Evolutionary conservation across 495 filamentous ascomycete genomes (phyloP).

Genomic region (Cercophora sp.): DNA sequence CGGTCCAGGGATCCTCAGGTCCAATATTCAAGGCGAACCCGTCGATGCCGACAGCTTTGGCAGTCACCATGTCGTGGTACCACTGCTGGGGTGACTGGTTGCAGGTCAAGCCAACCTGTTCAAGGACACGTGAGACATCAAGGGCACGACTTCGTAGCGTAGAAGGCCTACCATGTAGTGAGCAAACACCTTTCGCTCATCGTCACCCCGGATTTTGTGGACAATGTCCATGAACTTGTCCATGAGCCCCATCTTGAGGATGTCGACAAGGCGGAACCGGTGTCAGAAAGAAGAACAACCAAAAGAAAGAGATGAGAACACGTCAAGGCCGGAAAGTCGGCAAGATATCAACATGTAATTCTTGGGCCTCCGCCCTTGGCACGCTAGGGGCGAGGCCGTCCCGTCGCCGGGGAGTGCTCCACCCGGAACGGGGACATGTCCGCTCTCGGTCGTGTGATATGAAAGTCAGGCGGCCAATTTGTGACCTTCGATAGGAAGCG

Average conservation of each 20-base stretch:
- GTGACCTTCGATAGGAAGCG: no score
- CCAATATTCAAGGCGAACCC: constrained; percentile 71
- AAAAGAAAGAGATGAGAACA: neutral
- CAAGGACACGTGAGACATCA: no score
- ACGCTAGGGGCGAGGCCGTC: neutral
- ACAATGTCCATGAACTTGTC: constrained; percentile 6
- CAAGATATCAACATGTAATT: no score
- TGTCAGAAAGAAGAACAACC: neutral
- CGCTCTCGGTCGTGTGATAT: no score
- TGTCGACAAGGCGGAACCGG: no score
- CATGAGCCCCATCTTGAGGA: constrained; percentile 2
- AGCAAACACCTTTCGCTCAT: constrained; percentile 24
- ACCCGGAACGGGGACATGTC: no score
- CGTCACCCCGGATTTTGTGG: neutral
- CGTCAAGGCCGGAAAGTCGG: no score
- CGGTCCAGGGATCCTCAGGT: constrained; percentile 46
- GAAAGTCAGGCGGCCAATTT: no score
- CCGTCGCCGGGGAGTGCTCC: neutral
- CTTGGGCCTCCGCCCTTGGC: neutral
- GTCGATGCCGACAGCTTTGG: constrained; percentile 62
- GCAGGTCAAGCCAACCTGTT: constrained; percentile 40
- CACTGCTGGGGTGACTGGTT: constrained; percentile 48
- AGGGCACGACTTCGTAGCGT: no score
- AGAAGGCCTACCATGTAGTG: constrained; percentile 44
- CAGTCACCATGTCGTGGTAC: constrained; percentile 56